Conservation (phyloP, 495 filamentous ascomycete species). For the Haplographium delicatum region DNA sequence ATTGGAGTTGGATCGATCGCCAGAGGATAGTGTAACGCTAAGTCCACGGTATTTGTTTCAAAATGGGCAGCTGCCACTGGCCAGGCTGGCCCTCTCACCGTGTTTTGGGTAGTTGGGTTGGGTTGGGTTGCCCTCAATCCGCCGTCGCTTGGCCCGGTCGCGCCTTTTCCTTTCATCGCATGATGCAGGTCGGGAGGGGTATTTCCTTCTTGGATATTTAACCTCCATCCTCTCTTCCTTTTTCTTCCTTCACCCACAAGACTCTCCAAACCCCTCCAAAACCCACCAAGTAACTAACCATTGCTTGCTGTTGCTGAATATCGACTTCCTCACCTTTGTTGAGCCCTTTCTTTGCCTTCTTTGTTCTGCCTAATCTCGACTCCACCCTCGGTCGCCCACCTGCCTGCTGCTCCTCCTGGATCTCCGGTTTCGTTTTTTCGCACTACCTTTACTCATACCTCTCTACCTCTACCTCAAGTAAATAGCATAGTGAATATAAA, state of each 20-base stretch:
- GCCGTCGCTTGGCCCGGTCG: too few relatives aligned
- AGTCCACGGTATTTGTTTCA: neutral
- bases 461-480: slow-evolving; percentile 33
- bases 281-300: slow-evolving; percentile 1
- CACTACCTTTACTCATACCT: too few relatives aligned
- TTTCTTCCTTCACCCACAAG: slow-evolving; percentile 4
- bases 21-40: slow-evolving; percentile 18
- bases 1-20: slow-evolving; percentile 12
- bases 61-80: too few relatives aligned
- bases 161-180: too few relatives aligned
- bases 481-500: slow-evolving; percentile 52
- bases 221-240: slow-evolving; percentile 9
- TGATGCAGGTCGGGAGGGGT: slow-evolving; percentile 13
- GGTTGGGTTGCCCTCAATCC: too few relatives aligned
- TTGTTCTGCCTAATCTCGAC: slow-evolving; percentile 9
- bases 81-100: too few relatives aligned
- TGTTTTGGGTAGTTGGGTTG: slow-evolving; percentile 1
- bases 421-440: slow-evolving; percentile 15
- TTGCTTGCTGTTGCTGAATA: neutral
- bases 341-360: slow-evolving; percentile 4
- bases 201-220: slow-evolving; percentile 11
- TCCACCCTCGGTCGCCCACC: slow-evolving; percentile 2
- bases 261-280: slow-evolving; percentile 5
- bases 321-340: slow-evolving; percentile 11
- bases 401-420: slow-evolving; percentile 1